phyloP scores from a whole-genome alignment of 140 eudicot species.

The Flaveria floridana region DNA sequence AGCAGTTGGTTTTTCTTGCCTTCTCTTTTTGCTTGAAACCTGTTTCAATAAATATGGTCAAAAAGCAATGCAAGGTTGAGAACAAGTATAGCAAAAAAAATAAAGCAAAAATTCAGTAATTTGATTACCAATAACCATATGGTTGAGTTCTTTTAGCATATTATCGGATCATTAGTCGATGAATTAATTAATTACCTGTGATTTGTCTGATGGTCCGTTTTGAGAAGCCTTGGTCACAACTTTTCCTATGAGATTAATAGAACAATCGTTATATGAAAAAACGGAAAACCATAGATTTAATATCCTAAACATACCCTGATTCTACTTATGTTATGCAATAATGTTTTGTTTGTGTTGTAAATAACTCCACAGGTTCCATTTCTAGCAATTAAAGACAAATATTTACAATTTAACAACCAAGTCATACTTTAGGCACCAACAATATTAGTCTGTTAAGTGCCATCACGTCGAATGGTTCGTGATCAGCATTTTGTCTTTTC shows the following conservation, averaged over 20 bases:
- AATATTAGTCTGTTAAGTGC: not conserved
- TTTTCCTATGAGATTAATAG: constrained; percentile 25
- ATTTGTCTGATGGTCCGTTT: constrained; percentile 25
- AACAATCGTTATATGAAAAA: not conserved
- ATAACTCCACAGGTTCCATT: not conserved
- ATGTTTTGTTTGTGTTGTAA: not conserved
- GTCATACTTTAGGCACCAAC: not conserved
- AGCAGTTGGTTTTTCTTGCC: constrained; percentile 28
- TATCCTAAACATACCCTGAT: not conserved
- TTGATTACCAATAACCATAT: not conserved
- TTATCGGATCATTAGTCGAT: constrained; percentile 5
- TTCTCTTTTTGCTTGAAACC: constrained; percentile 37
- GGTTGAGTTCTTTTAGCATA: not conserved
- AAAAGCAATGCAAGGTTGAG: not conserved
- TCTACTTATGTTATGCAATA: not conserved
- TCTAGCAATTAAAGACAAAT: not conserved
- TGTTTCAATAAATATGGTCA: constrained; percentile 6
- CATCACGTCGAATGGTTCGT: not conserved
- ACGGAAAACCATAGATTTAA: not conserved
- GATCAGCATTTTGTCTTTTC: not conserved
- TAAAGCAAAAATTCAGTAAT: constrained; percentile 11
- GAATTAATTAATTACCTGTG: constrained; percentile 30
- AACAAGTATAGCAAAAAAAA: not conserved
- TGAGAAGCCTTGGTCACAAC: constrained; percentile 11
- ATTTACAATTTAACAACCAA: not conserved